phyloP scores from a whole-genome alignment of 306 rosid genomes.

The Dryas octopetala region DNA sequence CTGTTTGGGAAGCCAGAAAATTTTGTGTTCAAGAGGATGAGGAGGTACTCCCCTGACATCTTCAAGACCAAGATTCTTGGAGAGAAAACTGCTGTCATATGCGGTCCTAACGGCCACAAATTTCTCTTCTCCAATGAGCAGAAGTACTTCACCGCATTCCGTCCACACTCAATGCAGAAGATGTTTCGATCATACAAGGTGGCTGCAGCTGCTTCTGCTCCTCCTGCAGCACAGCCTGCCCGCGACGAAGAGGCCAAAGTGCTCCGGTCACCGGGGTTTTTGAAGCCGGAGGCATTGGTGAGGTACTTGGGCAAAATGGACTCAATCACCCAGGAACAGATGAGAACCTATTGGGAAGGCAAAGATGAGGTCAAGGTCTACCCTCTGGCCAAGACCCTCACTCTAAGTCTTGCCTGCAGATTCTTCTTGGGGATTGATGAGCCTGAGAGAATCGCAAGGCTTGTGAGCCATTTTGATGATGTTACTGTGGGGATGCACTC shows the following conservation, averaged over 20 bases:
- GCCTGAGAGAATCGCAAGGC: conserved; percentile 30
- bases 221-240: neutral
- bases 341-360: conserved; percentile 52
- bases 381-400: conserved; percentile 44
- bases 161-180: conserved; percentile 37
- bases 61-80: conserved; percentile 62
- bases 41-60: conserved; percentile 48
- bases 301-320: conserved; percentile 56
- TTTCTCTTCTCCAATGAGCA: conserved; percentile 53
- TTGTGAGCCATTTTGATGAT: conserved; percentile 35
- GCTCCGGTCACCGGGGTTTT: conserved; percentile 41
- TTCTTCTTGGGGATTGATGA: conserved; percentile 51
- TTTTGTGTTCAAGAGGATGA: conserved; percentile 40
- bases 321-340: conserved; percentile 44
- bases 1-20: conserved; percentile 42
- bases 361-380: conserved; percentile 37
- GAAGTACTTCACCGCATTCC: conserved; percentile 49
- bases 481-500: conserved; percentile 51
- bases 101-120: conserved; percentile 60
- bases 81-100: conserved; percentile 53
- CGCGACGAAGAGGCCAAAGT: conserved; percentile 32
- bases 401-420: conserved; percentile 44
- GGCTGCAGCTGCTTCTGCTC: conserved; percentile 8
- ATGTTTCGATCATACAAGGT: conserved; percentile 35
- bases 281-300: conserved; percentile 59